phyloP scores from a whole-genome alignment of 1,284 basidiomycete genomes.

The Austroboletus niveus region DNA sequence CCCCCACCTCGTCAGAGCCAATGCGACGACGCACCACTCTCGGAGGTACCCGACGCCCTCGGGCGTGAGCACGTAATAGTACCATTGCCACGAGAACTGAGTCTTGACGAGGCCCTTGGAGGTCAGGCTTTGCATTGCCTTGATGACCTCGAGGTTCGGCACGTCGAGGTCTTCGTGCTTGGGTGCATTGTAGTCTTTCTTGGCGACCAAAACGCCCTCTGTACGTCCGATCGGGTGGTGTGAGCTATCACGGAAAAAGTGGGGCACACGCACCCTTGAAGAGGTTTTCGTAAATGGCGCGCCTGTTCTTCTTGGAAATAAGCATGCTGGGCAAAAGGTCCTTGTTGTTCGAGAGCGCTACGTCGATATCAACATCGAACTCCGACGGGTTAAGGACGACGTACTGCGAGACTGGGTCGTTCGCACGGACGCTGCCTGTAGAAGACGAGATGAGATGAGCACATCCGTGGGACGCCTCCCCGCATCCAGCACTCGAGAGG shows the following conservation, averaged over 20 bases:
- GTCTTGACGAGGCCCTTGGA: constrained; percentile 97
- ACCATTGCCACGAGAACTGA: constrained; percentile 95
- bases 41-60: constrained; percentile 95
- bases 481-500: constrained; percentile 21
- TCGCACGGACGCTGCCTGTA: constrained; percentile 21
- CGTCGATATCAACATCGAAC: not conserved
- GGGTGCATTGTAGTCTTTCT: constrained; percentile 98
- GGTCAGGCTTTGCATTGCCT: constrained; percentile 97
- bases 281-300: constrained; percentile 93
- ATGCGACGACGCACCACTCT: constrained; percentile 68
- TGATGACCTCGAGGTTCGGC: constrained; percentile 98
- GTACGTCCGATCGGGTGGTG: not conserved
- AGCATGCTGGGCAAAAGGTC: constrained; percentile 69
- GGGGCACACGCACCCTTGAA: constrained; percentile 78
- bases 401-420: constrained; percentile 19
- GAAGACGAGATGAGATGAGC: constrained; percentile 13
- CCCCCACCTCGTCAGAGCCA: not conserved
- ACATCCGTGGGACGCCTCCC: constrained; percentile 14
- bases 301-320: constrained; percentile 81
- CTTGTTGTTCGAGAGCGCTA: constrained; percentile 43
- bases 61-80: constrained; percentile 92
- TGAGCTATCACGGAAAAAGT: not conserved
- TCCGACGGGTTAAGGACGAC: constrained; percentile 1
- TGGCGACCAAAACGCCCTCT: constrained; percentile 99
- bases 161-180: constrained; percentile 98